These are phyloP conservation scores for Sorghum bicolor DNA, from an alignment of 176 grass and related monocot species.

Conservation along the genomic window DNA sequence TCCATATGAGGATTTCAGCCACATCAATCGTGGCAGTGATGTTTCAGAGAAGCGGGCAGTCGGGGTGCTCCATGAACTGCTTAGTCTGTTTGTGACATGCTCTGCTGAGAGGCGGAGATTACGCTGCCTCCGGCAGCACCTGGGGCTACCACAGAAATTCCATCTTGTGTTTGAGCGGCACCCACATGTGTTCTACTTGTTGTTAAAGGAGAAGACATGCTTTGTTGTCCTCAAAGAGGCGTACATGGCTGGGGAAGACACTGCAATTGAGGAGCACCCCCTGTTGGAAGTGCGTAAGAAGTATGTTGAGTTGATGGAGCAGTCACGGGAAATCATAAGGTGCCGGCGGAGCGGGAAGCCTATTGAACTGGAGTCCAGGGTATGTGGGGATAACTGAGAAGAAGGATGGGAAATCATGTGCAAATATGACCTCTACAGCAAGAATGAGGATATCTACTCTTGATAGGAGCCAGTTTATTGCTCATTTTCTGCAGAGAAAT, in stretches of 20 bases:
- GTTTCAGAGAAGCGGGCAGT: slow-evolving; percentile 57
- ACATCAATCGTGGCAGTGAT: slow-evolving; percentile 34
- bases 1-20: slow-evolving; percentile 59
- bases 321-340: slow-evolving; percentile 54
- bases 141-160: slow-evolving; percentile 71
- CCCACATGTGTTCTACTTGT: slow-evolving; percentile 68
- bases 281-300: slow-evolving; percentile 57
- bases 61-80: slow-evolving; percentile 69
- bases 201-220: slow-evolving; percentile 78
- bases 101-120: slow-evolving; percentile 64
- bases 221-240: slow-evolving; percentile 89
- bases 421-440: not conserved
- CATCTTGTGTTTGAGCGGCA: slow-evolving; percentile 62
- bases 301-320: slow-evolving; percentile 62
- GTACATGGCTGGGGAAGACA: slow-evolving; percentile 48
- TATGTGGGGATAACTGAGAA: not conserved
- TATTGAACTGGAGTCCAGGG: not conserved
- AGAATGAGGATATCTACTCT: not conserved
- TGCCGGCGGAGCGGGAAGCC: slow-evolving; percentile 31
- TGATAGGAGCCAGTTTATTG: not conserved
- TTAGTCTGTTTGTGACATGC: slow-evolving; percentile 62
- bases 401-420: not conserved
- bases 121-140: slow-evolving; percentile 56
- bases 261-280: slow-evolving; percentile 47
- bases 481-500: not conserved